Conservation (phyloP, 768 basidiomycete genomes). For the Agaricus bisporus region DNA sequence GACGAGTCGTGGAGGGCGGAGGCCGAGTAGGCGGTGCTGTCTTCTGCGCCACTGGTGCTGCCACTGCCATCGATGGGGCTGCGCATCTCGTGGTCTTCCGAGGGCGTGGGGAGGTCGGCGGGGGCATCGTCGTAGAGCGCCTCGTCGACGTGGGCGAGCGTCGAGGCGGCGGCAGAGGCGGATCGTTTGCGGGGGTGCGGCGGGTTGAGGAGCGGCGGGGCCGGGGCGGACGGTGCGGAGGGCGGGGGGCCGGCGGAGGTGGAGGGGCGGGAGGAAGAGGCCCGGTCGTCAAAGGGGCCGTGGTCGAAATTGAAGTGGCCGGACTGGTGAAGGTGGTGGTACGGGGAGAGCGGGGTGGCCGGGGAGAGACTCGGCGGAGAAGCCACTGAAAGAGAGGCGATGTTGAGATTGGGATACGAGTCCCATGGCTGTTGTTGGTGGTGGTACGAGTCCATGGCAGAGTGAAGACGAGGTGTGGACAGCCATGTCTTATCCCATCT, state of each 20-base stretch:
- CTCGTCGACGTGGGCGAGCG: slow-evolving; percentile 37
- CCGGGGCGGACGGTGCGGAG: slow-evolving; percentile 11
- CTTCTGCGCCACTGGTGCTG: slow-evolving; percentile 41
- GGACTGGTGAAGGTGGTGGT: slow-evolving; percentile 33
- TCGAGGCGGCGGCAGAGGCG: slow-evolving; percentile 42
- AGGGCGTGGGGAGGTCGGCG: slow-evolving; percentile 24
- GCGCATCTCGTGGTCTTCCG: slow-evolving; percentile 57
- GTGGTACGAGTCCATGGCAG: slow-evolving; percentile 13
- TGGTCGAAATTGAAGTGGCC: slow-evolving; percentile 49
- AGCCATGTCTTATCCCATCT: slow-evolving; percentile 12
- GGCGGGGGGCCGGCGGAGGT: slow-evolving; percentile 19
- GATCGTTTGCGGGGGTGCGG: slow-evolving; percentile 62
- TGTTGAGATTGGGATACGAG: slow-evolving; percentile 54
- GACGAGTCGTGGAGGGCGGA: slow-evolving; percentile 12
- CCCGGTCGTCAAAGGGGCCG: slow-evolving; percentile 17
- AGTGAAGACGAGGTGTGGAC: no score
- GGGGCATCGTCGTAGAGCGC: slow-evolving; percentile 31
- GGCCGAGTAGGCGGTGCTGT: slow-evolving; percentile 14
- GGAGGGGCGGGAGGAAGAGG: slow-evolving; percentile 15
- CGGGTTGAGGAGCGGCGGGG: slow-evolving; percentile 48
- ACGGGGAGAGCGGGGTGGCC: slow-evolving; percentile 33
- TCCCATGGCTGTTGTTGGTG: slow-evolving; percentile 25
- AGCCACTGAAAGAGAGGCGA: slow-evolving; percentile 59
- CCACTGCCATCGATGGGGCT: slow-evolving; percentile 45
- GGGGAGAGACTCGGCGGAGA: slow-evolving; percentile 65